Evolutionary conservation across 495 filamentous ascomycete genomes (phyloP).

Genomic region (Jackrogersella multiformis): DNA sequence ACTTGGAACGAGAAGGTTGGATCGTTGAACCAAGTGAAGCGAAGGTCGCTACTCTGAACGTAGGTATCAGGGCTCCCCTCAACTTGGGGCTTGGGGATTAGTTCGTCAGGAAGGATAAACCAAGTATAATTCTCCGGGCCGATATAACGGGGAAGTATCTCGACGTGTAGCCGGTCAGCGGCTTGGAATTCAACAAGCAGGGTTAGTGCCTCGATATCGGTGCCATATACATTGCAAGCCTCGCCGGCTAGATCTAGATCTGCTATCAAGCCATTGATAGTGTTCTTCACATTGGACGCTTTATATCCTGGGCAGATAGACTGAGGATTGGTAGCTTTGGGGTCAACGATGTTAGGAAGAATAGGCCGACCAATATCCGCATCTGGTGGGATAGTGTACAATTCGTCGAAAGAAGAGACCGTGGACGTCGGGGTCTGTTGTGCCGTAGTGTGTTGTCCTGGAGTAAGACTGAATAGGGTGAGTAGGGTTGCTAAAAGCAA

Average conservation of each 20-base stretch:
- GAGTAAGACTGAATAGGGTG: constrained; percentile 1
- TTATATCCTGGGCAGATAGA: constrained; percentile 79
- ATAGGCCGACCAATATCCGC: constrained; percentile 60
- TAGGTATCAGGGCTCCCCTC: constrained; percentile 49
- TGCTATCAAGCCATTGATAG: constrained; percentile 62
- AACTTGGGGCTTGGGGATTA: constrained; percentile 67
- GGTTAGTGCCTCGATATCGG: constrained; percentile 70
- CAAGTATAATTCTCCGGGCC: constrained; percentile 71
- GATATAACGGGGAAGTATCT: constrained; percentile 75
- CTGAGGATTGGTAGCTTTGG: constrained; percentile 75
- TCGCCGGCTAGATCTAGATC: constrained; percentile 71
- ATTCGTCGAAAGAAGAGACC: not conserved
- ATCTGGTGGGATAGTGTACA: constrained; percentile 15
- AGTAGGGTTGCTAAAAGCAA: constrained; percentile 10
- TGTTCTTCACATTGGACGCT: constrained; percentile 67
- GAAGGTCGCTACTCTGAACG: constrained; percentile 53
- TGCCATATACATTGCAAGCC: constrained; percentile 77
- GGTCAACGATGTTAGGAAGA: constrained; percentile 77
- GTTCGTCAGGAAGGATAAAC: constrained; percentile 70
- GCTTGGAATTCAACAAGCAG: constrained; percentile 78
- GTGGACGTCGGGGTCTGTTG: constrained; percentile 4
- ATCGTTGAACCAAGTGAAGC: constrained; percentile 68
- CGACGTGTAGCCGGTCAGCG: constrained; percentile 75
- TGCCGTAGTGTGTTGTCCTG: constrained; percentile 5
- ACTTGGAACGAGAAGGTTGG: constrained; percentile 81